Evolutionary conservation across 2,329 filamentous ascomycete species (phyloP).

Genomic region (Alternaria viburni): DNA sequence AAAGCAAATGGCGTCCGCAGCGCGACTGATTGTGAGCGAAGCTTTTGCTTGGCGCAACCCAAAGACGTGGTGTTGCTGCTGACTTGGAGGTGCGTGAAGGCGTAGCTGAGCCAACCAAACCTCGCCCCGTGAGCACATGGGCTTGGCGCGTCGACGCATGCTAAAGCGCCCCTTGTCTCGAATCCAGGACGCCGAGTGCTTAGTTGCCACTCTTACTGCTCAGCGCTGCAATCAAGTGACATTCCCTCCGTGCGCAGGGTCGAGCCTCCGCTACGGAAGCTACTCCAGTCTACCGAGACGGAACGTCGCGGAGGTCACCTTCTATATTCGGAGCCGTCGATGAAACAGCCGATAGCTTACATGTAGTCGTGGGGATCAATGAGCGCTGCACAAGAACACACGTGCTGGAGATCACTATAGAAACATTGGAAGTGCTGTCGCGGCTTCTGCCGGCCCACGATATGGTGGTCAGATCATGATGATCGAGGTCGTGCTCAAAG

Average conservation of each 20-base stretch:
- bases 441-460: background rate
- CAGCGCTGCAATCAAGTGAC: constrained; percentile 1
- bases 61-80: constrained; percentile 10
- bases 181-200: constrained; percentile 5
- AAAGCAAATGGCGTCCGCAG: constrained; percentile 19
- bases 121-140: constrained; percentile 7
- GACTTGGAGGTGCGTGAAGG: constrained; percentile 1
- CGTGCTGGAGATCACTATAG: constrained; percentile 4
- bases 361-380: constrained; percentile 7
- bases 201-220: constrained; percentile 8
- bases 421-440: background rate
- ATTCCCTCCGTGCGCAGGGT: constrained; percentile 4
- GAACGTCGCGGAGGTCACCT: constrained; percentile 17
- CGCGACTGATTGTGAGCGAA: constrained; percentile 9
- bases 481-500: background rate
- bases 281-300: constrained; percentile 4
- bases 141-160: constrained; percentile 3
- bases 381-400: constrained; percentile 5
- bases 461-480: background rate
- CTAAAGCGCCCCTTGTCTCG: constrained; percentile 11
- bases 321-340: constrained; percentile 5
- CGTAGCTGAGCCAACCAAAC: constrained; percentile 13
- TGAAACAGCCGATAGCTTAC: background rate
- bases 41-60: constrained; percentile 20
- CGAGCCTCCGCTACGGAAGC: constrained; percentile 8